Percentiles rank a stretch among this genome's conserved stretches.
Conservation (phyloP, 2,329 filamentous ascomycete species). For the Triangularia verruculosa region DNA sequence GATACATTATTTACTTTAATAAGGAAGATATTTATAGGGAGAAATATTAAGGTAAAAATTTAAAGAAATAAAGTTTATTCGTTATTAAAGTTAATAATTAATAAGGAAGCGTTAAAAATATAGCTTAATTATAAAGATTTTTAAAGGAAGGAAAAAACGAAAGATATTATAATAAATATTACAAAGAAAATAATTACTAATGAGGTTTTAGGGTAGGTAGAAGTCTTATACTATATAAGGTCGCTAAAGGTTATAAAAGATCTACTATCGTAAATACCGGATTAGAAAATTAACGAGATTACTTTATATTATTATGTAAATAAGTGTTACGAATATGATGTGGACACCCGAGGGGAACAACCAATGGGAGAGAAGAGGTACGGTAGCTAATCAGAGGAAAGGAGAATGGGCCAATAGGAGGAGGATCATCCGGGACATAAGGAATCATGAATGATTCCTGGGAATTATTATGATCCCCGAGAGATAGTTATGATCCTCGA, state of each 20-base stretch:
- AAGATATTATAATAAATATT: neutral
- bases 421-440: too few relatives aligned
- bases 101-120: constrained; percentile 5
- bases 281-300: constrained; percentile 7
- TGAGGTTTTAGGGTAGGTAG: neutral
- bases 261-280: constrained; percentile 18
- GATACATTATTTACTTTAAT: constrained; percentile 10
- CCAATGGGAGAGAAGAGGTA: too few relatives aligned
- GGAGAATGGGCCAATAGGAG: too few relatives aligned
- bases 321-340: too few relatives aligned
- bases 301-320: constrained; percentile 12
- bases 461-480: too few relatives aligned
- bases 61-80: constrained; percentile 16
- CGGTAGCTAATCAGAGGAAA: too few relatives aligned
- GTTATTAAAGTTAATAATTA: constrained; percentile 14
- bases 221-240: constrained; percentile 12
- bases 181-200: constrained; percentile 18
- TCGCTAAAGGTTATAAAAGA: constrained; percentile 7
- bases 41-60: neutral
- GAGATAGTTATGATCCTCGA: too few relatives aligned
- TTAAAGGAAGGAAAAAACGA: neutral
- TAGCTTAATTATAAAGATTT: constrained; percentile 10
- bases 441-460: too few relatives aligned
- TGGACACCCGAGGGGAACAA: too few relatives aligned
- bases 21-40: constrained; percentile 13